A percentile compares a stretch with the other conserved stretches of the same genome.
Evolutionary conservation across 2,329 filamentous ascomycete genomes (phyloP).

Genomic region (Trichophyton simii): DNA sequence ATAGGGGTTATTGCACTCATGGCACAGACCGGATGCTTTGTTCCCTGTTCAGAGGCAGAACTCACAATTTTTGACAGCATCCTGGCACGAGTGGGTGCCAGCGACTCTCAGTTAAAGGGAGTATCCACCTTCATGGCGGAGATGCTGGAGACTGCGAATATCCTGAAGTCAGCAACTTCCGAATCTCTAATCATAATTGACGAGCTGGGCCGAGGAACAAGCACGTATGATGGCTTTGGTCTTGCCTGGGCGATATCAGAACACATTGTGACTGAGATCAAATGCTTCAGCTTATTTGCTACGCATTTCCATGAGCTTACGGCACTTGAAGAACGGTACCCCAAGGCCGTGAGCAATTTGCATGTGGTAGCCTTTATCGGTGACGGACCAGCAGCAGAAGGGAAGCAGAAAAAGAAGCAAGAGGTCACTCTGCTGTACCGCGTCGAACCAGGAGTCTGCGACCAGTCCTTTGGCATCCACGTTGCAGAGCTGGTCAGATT

Average conservation of each 20-base stretch:
- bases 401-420: constrained; percentile 39
- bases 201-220: constrained; percentile 89
- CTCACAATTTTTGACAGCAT: constrained; percentile 95
- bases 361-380: constrained; percentile 91
- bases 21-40: constrained; percentile 94
- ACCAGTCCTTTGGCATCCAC: constrained; percentile 97
- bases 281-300: constrained; percentile 87
- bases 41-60: constrained; percentile 81
- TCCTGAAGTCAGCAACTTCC: constrained; percentile 87
- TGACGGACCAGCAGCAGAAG: constrained; percentile 37
- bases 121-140: constrained; percentile 99
- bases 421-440: constrained; percentile 96
- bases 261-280: constrained; percentile 90
- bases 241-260: constrained; percentile 99
- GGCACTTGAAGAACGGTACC: constrained; percentile 71
- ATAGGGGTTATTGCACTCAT: constrained; percentile 94
- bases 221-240: constrained; percentile 95
- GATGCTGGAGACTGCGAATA: constrained; percentile 98
- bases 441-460: constrained; percentile 87
- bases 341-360: constrained; percentile 71
- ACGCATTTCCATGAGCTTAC: constrained; percentile 98
- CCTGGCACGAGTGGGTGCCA: constrained; percentile 86
- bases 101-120: constrained; percentile 91
- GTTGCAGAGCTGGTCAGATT: constrained; percentile 94
- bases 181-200: constrained; percentile 98